Evolutionary conservation across 257 asterid species (phyloP).

Genomic region (Cinchona pubescens): DNA sequence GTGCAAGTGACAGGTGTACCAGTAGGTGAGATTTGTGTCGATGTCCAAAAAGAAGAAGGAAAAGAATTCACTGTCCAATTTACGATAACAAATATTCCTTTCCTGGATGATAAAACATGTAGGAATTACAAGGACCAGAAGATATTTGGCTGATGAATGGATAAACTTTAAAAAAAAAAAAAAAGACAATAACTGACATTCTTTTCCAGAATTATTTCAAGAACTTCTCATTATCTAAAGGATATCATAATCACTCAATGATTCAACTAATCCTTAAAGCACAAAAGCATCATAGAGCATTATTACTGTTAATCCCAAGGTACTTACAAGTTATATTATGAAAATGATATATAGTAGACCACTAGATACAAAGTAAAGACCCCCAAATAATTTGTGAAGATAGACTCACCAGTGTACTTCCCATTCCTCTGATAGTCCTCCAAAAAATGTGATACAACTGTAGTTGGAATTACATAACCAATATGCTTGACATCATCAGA

Average conservation of each 20-base stretch:
- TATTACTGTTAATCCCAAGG: not conserved
- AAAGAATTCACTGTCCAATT: not conserved
- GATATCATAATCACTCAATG: not conserved
- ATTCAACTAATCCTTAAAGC: constrained; percentile 2
- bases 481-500: constrained; percentile 94
- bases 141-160: not conserved
- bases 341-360: not conserved
- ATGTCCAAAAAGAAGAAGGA: not conserved
- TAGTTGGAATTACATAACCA: constrained; percentile 91
- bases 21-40: not conserved
- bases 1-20: constrained; percentile 3
- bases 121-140: not conserved
- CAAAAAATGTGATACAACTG: constrained; percentile 92
- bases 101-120: not conserved
- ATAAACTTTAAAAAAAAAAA: not conserved
- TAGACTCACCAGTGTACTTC: constrained; percentile 72
- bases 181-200: not conserved
- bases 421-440: constrained; percentile 87
- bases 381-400: constrained; percentile 7
- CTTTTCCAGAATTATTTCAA: not conserved
- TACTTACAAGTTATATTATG: not conserved
- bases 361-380: not conserved
- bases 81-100: not conserved
- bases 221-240: not conserved
- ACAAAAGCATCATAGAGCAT: not conserved